phyloP scores from a whole-genome alignment of 129 eudicot species.

The Kitagawia praeruptora region DNA sequence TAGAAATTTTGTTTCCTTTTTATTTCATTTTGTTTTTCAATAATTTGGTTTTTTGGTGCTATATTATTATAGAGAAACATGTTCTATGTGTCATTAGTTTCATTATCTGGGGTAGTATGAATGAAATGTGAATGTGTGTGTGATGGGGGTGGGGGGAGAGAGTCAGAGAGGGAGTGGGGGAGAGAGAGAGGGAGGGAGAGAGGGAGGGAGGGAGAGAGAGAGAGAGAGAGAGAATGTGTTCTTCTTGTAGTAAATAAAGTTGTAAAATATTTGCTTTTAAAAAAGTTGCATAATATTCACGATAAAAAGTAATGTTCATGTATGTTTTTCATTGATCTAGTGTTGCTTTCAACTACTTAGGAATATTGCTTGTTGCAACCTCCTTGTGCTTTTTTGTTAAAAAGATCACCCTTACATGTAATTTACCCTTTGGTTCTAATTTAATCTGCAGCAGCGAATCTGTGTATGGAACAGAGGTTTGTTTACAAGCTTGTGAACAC shows the following conservation, averaged over 20 bases:
- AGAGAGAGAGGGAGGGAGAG: neutral
- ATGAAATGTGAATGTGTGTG: neutral
- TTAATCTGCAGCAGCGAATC: neutral
- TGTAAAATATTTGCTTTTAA: neutral
- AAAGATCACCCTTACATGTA: neutral
- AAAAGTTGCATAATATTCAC: neutral
- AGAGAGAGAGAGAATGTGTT: too few species aligned
- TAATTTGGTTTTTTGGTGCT: neutral
- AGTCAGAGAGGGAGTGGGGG: too few species aligned
- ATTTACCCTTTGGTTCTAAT: neutral
- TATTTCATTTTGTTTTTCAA: neutral
- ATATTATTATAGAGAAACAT: neutral
- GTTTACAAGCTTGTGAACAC: constrained; percentile 11
- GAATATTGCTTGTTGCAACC: neutral
- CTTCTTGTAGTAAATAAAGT: neutral
- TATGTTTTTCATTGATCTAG: neutral
- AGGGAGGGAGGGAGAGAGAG: too few species aligned
- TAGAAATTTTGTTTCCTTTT: neutral
- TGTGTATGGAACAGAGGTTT: neutral
- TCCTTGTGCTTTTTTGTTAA: neutral
- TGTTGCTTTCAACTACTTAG: neutral
- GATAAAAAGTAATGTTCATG: neutral
- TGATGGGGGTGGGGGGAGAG: neutral
- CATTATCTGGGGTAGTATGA: too few species aligned
- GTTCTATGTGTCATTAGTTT: neutral